Evolutionary conservation across 768 basidiomycete genomes (phyloP), one percentile per base, ranked within the genome.

Genomic region (Strobilomyces dryophilus): DNA sequence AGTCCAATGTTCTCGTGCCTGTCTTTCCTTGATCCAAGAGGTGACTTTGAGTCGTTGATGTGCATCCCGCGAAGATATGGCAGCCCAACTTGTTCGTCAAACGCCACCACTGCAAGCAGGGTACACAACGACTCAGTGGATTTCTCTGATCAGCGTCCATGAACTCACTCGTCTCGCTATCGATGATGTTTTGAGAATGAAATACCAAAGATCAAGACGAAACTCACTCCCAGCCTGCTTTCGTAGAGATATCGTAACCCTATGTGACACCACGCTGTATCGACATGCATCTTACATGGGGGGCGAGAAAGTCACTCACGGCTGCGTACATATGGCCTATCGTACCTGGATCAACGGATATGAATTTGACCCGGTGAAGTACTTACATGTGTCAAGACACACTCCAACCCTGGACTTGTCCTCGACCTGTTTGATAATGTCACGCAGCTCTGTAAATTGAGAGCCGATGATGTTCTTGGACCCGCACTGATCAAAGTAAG

Each of bases 1-100:
- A 89, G 66, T 20, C 92, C 92, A 35, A 94, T 84, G 56, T 91
- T 93, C 66, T 92, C 84, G 59, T 94, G 92, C 36, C 89, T 71
- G 61, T 94, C 92, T 58, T 81, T 84, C 59, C 79, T 84, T 12
- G 85, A 84, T 4, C 75, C 79, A 12, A 81, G 73, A 1, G 71
- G 73, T 9, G 77, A 79, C 66, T 90, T 89, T 12, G 87, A 88
- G 65, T 93, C 92, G 63, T 95, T 95, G 42, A 93, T 64, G 61
- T 95, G 92, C 80, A 93, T 86, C 1, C 85, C 92, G 4, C 82
- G 77, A 15, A 94, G 80, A 63, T 91, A 93, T 12, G 74, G 64
- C 24, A 89, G 60, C 2, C 92, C 89, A 4, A 95, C 76, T 54
- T 79, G 71, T n/a, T 74, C 61, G 31, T 89, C 83, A 59, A 94